phyloP scores from a whole-genome alignment of 805 yeast genomes.

The Saccharomyces jurei region DNA sequence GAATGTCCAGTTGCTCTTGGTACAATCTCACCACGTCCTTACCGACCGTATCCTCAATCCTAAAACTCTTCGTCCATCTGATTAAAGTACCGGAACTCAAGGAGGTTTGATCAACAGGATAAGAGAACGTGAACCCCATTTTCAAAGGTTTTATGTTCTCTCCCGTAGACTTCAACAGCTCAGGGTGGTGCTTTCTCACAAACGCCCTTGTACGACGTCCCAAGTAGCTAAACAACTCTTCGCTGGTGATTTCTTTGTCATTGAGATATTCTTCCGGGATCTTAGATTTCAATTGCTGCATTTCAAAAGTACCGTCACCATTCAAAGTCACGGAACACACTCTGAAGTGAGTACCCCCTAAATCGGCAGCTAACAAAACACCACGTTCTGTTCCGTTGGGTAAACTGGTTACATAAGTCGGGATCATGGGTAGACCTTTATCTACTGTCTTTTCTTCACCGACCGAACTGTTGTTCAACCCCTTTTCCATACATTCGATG shows the following conservation, averaged over 20 bases:
- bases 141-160: constrained; percentile 38
- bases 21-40: constrained; percentile 69
- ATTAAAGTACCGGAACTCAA: constrained; percentile 71
- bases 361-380: constrained; percentile 77
- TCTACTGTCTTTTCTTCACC: constrained; percentile 29
- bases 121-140: constrained; percentile 88
- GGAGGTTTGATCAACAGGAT: constrained; percentile 84
- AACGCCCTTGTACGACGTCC: constrained; percentile 65
- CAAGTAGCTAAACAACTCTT: constrained; percentile 63
- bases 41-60: constrained; percentile 77
- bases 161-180: constrained; percentile 28
- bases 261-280: constrained; percentile 72
- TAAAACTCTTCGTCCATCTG: constrained; percentile 96
- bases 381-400: constrained; percentile 87
- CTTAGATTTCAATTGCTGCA: constrained; percentile 68
- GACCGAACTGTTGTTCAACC: constrained; percentile 32
- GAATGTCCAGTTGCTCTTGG: constrained; percentile 58
- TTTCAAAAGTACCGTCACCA: constrained; percentile 71
- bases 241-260: constrained; percentile 43
- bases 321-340: constrained; percentile 78
- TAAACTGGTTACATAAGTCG: constrained; percentile 74
- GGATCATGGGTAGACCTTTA: constrained; percentile 78
- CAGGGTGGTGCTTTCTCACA: constrained; percentile 57
- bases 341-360: constrained; percentile 94
- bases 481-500: constrained; percentile 52